Evolutionary conservation across 495 filamentous ascomycete species (phyloP).

Genomic region (Glonium stellatum): DNA sequence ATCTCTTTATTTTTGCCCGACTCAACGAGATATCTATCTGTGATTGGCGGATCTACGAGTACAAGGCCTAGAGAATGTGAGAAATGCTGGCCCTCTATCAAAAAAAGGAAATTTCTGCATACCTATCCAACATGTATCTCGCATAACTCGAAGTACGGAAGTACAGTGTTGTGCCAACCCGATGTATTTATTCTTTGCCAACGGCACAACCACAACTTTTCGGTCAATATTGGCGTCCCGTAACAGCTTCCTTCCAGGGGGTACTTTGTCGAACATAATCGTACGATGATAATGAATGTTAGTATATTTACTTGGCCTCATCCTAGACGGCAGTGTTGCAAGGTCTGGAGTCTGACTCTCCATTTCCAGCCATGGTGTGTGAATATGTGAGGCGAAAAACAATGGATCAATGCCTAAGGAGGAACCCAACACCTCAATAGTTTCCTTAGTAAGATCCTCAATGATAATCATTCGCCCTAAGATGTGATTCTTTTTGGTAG

Average conservation of each 20-base stretch:
- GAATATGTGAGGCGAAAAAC: constrained; percentile 20
- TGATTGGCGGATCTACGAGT: constrained; percentile 17
- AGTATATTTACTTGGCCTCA: not conserved
- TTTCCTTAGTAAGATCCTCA: constrained; percentile 16
- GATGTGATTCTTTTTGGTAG: not conserved
- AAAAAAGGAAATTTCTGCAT: not conserved
- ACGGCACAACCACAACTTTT: constrained; percentile 6
- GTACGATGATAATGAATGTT: constrained; percentile 18
- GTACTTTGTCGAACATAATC: not conserved
- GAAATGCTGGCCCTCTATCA: not conserved
- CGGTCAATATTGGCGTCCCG: constrained; percentile 2
- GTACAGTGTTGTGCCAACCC: constrained; percentile 19
- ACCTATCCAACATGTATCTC: constrained; percentile 12
- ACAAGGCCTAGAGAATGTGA: constrained; percentile 6
- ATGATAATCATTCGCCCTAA: constrained; percentile 15
- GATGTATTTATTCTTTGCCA: not conserved
- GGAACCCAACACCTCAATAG: constrained; percentile 14
- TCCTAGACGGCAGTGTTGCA: constrained; percentile 10
- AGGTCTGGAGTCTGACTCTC: constrained; percentile 8
- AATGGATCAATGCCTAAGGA: constrained; percentile 12
- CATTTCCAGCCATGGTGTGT: constrained; percentile 2
- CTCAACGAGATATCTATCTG: not conserved
- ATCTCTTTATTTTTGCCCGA: not conserved
- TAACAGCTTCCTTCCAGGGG: not conserved
- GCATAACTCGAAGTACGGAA: constrained; percentile 6